Conservation (phyloP, 257 asterid genomes). For the Solanum medicagineum region DNA sequence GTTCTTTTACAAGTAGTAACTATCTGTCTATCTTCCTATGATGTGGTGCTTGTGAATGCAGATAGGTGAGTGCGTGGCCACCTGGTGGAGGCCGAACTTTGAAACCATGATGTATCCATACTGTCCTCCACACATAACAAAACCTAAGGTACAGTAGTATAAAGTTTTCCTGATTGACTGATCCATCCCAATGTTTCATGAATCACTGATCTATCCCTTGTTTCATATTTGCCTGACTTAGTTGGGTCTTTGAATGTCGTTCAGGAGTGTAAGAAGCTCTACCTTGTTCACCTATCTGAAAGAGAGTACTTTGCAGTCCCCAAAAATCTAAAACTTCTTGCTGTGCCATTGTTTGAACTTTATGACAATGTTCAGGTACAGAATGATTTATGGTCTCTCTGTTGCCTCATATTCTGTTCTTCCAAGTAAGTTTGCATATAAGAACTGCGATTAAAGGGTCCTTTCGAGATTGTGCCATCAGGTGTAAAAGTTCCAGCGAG, state of each 20-base stretch:
- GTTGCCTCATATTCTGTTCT: neutral
- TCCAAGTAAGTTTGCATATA: neutral
- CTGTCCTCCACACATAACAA: constrained; percentile 93
- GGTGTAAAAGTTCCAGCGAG: neutral
- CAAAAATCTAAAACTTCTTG: constrained; percentile 90
- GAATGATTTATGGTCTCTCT: neutral
- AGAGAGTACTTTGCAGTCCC: constrained; percentile 92
- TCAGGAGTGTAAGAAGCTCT: constrained; percentile 93
- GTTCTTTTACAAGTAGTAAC: neutral
- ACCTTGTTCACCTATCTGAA: constrained; percentile 76
- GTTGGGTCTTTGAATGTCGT: neutral
- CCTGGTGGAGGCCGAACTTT: constrained; percentile 98
- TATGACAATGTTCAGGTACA: constrained; percentile 96
- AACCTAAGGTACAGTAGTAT: constrained; percentile 49
- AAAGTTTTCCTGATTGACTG: neutral
- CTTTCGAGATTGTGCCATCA: neutral
- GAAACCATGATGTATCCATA: constrained; percentile 94
- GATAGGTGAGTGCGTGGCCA: constrained; percentile 96
- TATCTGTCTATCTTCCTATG: neutral
- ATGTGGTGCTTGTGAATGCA: constrained; percentile 14
- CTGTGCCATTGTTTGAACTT: constrained; percentile 92
- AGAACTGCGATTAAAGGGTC: neutral
- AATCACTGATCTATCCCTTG: neutral
- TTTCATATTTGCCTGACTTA: neutral
- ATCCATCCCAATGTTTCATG: neutral